A percentile compares a stretch with the other conserved stretches of the same genome.
Evolutionary conservation across 2,329 filamentous ascomycete genomes (phyloP).

Genomic region (Acephala macrosclerotiorum): DNA sequence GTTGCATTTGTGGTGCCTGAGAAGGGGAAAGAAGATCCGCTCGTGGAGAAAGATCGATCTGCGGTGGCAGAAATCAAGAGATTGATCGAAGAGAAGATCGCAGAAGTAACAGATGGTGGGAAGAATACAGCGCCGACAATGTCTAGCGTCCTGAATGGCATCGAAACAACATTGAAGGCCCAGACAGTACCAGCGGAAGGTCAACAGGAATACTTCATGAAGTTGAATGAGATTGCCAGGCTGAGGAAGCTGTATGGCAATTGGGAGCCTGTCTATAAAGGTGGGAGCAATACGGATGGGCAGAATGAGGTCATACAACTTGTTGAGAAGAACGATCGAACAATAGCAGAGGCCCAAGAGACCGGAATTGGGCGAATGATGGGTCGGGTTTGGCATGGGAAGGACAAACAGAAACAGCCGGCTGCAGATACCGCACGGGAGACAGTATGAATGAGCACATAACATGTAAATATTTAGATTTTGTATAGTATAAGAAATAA

Average conservation of each 20-base stretch:
- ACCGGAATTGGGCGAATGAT: neutral
- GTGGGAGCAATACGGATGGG: neutral
- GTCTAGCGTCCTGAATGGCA: slow-evolving; percentile 6
- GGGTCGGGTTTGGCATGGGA: neutral
- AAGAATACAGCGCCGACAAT: slow-evolving; percentile 13
- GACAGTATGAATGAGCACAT: neutral
- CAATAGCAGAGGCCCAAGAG: neutral
- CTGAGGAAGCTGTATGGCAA: slow-evolving; percentile 11
- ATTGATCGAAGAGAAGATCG: slow-evolving; percentile 10
- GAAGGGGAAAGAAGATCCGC: slow-evolving; percentile 3
- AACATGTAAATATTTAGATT: neutral
- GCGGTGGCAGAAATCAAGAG: slow-evolving; percentile 10
- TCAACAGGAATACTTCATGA: slow-evolving; percentile 10
- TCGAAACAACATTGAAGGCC: slow-evolving; percentile 3
- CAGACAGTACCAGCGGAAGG: neutral
- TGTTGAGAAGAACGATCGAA: slow-evolving; percentile 9
- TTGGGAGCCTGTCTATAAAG: slow-evolving; percentile 10
- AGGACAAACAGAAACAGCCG: neutral
- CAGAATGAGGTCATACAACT: slow-evolving; percentile 11
- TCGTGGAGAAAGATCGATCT: neutral
- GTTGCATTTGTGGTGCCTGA: slow-evolving; percentile 1
- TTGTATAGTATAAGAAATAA: neutral
- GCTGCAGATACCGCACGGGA: neutral
- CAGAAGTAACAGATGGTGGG: slow-evolving; percentile 9
- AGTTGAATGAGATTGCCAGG: slow-evolving; percentile 7